Evolutionary conservation across 1,284 basidiomycete genomes (phyloP), one percentile per base, ranked within the genome.

Genomic region (Boletellus deceptivus): DNA sequence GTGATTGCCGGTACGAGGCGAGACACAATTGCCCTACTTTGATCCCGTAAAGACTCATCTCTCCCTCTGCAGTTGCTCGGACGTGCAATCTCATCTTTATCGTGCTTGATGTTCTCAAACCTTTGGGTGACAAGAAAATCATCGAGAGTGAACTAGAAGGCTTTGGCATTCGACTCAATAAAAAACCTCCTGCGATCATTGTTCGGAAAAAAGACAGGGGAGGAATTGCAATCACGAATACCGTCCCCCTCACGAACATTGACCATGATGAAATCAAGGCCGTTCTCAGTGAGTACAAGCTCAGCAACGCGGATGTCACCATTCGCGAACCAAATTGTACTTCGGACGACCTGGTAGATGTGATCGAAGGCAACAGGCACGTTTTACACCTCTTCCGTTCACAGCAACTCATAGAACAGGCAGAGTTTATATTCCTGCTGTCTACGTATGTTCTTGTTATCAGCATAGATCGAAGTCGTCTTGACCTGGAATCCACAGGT

Each of bases 41-140:
- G 34, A 47, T 29, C 18, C 48, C 50, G 49, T 57, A 46, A 57
- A 56, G 52, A 46, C 25, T 43, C 54, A 51, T 54, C 35, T 53
- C 31, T 36, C 47, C 53, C 27, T 58, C 25, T 46, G 25, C 71
- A 90, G 95, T 98, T 57, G 94, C 95, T 18, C 84, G 96, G 56
- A 98, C 97, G 42, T 99, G 97, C 71, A 95, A 99, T 70, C 84
- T 99, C 43, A 98, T 99, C 59, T 99, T 98, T 71, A 98, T 99
- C 68, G 91, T 99, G 27, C 82, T 99, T 37, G 97, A 99, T 65
- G 97, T 99, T 13, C 82, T 97, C 37, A 99, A 99, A 73, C 97
- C 97, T 11, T 81, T 99, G 22, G 89, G 88, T 39, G 96, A 99
- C 76, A 93, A 99, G 66, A 88, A 83, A 49, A 75, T 97, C 63